Base-by-base conservation (phyloP, 495 filamentous ascomycete genomes). In the Neurospora terricola region DNA sequence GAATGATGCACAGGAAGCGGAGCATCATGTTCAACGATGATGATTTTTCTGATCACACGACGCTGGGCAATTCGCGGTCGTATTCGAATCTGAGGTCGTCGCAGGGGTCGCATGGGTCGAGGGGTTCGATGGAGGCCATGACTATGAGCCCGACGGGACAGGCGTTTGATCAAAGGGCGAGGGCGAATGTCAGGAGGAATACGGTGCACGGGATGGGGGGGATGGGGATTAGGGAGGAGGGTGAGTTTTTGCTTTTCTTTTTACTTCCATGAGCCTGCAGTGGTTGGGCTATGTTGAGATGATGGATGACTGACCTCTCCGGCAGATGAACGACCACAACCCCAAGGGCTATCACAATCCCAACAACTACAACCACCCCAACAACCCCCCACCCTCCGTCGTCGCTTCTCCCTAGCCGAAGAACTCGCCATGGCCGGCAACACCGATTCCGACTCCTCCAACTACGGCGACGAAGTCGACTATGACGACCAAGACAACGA, bases 381-480 rank as follows among this genome's bases (percentile, higher is more conserved):
- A 0, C 11, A 12, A 42, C 0, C 3, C 5, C 40, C 40, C 23
- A 8, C 48, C 54, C 54, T 66, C 27, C 54, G 54, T 3, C 70
- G 76, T 5, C 69, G 74, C 0, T 10, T 77, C 8, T 77, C 76
- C 3, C 54, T 77, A n/a, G 76, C 76, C 4, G 76, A 77, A 1
- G 76, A 77, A 69, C 39, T 77, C 16, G 76, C 76, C 34, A 71
- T 77, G 72, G 76, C 48, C 5, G 70, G 68, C 5, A 70, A 76
- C 27, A 18, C 54, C 14, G 75, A 76, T 23, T 69, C 48, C 9
- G 76, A 66, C 54, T 66, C 54, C 14, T 66, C 54, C 54, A 66
- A 75, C 21, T 72, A 72, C 30, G 73, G 70, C 6, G 66, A 77
- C 21, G 73, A 73, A 12, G 69, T 75, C 34, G 69, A 73, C 36